Conservation (phyloP, 83 land plant species). For the Picea abies region DNA sequence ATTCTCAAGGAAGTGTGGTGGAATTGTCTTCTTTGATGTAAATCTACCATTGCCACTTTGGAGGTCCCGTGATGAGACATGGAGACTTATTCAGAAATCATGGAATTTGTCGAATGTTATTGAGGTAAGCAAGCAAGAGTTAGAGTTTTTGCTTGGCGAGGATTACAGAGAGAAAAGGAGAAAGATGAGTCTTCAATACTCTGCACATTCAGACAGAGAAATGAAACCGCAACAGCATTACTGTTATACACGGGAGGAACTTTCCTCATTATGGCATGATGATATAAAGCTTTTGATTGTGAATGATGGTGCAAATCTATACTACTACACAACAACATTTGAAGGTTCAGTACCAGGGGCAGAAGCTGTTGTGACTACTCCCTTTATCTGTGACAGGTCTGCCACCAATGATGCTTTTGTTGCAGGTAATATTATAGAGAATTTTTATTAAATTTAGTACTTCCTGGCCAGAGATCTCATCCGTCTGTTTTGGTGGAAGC, state of each 20-base stretch:
- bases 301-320: slow-evolving; percentile 85
- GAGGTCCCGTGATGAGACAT: slow-evolving; percentile 63
- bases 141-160: slow-evolving; percentile 80
- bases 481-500: neutral
- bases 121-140: slow-evolving; percentile 88
- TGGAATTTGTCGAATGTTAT: slow-evolving; percentile 79
- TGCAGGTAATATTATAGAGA: slow-evolving; percentile 59
- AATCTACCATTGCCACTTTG: slow-evolving; percentile 92
- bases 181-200: slow-evolving; percentile 15
- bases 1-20: slow-evolving; percentile 56
- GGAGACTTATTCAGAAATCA: slow-evolving; percentile 49
- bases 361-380: slow-evolving; percentile 75
- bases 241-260: slow-evolving; percentile 47
- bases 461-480: neutral
- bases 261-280: slow-evolving; percentile 83
- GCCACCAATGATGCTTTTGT: slow-evolving; percentile 88
- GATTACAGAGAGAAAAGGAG: slow-evolving; percentile 19
- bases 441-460: neutral
- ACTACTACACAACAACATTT: slow-evolving; percentile 55
- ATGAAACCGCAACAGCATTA: neutral
- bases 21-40: slow-evolving; percentile 75
- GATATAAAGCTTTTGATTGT: slow-evolving; percentile 84
- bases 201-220: slow-evolving; percentile 15
- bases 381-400: slow-evolving; percentile 84
- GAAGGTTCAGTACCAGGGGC: slow-evolving; percentile 72